phyloP scores from a whole-genome alignment of 192 early-diverging fungal genomes.

The Gamsiella multidivaricata region DNA sequence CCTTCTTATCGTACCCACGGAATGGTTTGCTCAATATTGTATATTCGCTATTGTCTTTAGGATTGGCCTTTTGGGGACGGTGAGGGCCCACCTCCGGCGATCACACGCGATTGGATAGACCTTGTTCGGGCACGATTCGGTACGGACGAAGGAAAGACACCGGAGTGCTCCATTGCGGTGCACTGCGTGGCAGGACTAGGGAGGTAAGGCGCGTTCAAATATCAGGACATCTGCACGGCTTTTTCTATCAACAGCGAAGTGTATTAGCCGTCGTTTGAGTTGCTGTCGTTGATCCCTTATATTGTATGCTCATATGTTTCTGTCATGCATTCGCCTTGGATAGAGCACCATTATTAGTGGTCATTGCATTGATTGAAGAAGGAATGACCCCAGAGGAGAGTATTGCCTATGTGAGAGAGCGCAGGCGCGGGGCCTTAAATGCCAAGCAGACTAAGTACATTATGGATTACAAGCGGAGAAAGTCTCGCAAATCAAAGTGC shows the following conservation, averaged over 20 bases:
- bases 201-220: conserved; percentile 55
- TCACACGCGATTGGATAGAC: conserved; percentile 73
- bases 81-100: conserved; percentile 70
- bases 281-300: no score
- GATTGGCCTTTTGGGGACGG: conserved; percentile 80
- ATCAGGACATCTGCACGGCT: not conserved
- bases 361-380: conserved; percentile 84
- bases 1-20: no score
- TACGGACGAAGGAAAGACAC: conserved; percentile 37
- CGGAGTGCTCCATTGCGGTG: conserved; percentile 63
- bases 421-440: conserved; percentile 83
- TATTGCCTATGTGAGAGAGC: conserved; percentile 75
- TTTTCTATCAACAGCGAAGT: not conserved
- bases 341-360: conserved; percentile 75
- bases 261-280: no score
- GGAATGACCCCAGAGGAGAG: conserved; percentile 83
- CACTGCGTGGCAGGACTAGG: conserved; percentile 88
- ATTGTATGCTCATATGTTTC: no score
- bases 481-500: conserved; percentile 56
- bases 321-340: no score
- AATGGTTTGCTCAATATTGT: no score
- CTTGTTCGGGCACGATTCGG: conserved; percentile 68
- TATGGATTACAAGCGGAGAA: conserved; percentile 65
- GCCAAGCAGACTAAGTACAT: conserved; percentile 73
- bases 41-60: no score